Percentiles rank a stretch among this genome's conserved stretches.
These are phyloP conservation scores for Metschnikowia aberdeeniae DNA, from an alignment of 805 yeast species.

Conservation along the genomic window DNA sequence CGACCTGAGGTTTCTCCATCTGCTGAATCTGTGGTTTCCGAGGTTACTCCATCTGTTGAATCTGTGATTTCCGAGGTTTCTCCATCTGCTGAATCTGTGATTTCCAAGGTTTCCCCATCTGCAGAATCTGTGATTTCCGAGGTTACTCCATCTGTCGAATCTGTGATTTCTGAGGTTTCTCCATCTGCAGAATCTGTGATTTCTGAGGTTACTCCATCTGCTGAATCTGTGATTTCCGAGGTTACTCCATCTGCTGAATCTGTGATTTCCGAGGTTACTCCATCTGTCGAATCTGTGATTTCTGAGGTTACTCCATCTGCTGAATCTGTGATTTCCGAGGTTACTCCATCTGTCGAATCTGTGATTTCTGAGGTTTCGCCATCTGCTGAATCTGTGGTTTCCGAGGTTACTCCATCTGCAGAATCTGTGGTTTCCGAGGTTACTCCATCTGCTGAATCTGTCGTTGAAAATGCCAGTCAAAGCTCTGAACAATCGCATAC, in stretches of 20 bases:
- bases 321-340: not conserved
- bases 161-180: not conserved
- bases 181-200: not conserved
- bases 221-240: not conserved
- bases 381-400: not conserved
- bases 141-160: not conserved
- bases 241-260: not conserved
- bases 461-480: not conserved
- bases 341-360: slow-evolving; percentile 1
- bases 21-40: not conserved
- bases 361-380: not conserved
- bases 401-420: not conserved
- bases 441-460: not conserved
- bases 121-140: slow-evolving; percentile 6
- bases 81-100: not conserved
- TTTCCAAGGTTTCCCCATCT: slow-evolving; percentile 3
- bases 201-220: not conserved
- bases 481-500: not conserved
- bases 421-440: not conserved
- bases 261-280: not conserved
- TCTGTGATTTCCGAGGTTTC: not conserved
- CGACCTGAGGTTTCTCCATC: not conserved
- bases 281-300: slow-evolving; percentile 1
- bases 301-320: not conserved
- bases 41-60: not conserved